Conservation (phyloP, 805 yeast species). For the Sungouiozyma intestinalis region DNA sequence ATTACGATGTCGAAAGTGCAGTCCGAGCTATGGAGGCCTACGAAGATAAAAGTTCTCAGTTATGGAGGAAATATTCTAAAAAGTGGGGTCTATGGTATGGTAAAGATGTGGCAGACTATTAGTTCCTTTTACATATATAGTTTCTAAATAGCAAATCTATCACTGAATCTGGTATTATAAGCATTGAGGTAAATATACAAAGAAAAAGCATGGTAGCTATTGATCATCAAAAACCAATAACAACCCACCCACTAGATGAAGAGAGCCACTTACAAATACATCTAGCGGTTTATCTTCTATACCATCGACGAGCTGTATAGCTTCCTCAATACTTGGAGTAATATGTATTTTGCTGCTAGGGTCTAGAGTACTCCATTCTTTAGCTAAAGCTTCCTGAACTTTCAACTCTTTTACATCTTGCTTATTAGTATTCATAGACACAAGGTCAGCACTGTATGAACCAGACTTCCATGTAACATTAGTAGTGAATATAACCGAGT, state of each 20-base stretch:
- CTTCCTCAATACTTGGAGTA: conserved; percentile 65
- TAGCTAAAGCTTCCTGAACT: conserved; percentile 69
- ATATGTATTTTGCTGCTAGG: conserved; percentile 34
- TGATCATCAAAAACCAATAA: conserved; percentile 62
- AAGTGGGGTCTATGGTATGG: conserved; percentile 62
- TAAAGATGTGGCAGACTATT: conserved; percentile 50
- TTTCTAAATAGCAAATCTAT: too few species aligned
- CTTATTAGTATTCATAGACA: conserved; percentile 74
- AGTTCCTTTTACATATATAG: too few species aligned
- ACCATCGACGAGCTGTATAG: conserved; percentile 40
- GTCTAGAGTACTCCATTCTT: conserved; percentile 54
- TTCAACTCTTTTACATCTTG: conserved; percentile 68
- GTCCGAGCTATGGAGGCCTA: conserved; percentile 44
- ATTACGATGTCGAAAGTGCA: conserved; percentile 48
- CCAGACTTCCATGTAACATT: conserved; percentile 89
- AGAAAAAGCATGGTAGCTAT: too few species aligned
- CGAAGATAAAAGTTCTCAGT: conserved; percentile 24
- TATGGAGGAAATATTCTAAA: conserved; percentile 36
- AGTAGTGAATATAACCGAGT: conserved; percentile 76
- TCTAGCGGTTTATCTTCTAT: conserved; percentile 33
- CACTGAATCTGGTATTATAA: too few species aligned
- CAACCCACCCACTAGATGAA: conserved; percentile 91
- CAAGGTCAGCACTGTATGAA: conserved; percentile 65
- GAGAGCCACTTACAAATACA: conserved; percentile 87
- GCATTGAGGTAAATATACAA: too few species aligned